Percentiles rank a stretch among this genome's conserved stretches.
These are phyloP conservation scores for Pythium rhizo-oryzae DNA, from an alignment of 352 stramenopile genomes.

Conservation along the genomic window DNA sequence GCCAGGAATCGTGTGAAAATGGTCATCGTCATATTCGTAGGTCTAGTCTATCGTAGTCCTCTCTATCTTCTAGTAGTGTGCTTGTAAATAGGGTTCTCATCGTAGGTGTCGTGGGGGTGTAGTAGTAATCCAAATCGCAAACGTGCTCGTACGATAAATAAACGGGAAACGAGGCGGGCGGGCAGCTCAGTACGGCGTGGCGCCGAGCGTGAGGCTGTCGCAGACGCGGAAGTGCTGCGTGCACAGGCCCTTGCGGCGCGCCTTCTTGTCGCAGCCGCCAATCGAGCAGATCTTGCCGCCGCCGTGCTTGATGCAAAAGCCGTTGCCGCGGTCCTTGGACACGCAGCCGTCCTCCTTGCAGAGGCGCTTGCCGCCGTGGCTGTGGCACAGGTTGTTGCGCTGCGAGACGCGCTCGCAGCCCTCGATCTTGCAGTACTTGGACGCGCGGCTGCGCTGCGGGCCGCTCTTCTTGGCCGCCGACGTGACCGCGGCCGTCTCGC, in stretches of 20 bases:
- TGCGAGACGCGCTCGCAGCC: conserved; percentile 80
- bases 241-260: conserved; percentile 77
- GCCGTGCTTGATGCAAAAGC: conserved; percentile 85
- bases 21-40: background rate
- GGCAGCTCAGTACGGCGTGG: background rate
- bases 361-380: conserved; percentile 80
- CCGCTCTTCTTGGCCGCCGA: background rate
- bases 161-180: background rate
- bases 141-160: conserved; percentile 21
- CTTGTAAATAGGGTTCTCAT: conserved; percentile 12
- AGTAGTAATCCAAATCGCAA: background rate
- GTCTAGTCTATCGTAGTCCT: conserved; percentile 7
- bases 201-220: conserved; percentile 34
- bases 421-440: conserved; percentile 88
- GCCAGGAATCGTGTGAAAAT: background rate
- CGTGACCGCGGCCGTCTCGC: background rate
- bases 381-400: conserved; percentile 84
- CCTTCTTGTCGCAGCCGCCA: conserved; percentile 78
- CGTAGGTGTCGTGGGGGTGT: background rate
- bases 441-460: conserved; percentile 67
- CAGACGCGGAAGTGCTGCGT: conserved; percentile 78
- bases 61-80: conserved; percentile 9
- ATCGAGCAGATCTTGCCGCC: conserved; percentile 83
- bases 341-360: conserved; percentile 78
- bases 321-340: conserved; percentile 83